phyloP scores from a whole-genome alignment of 371 early-diverging fungal species.

The Mortierella sp. region DNA sequence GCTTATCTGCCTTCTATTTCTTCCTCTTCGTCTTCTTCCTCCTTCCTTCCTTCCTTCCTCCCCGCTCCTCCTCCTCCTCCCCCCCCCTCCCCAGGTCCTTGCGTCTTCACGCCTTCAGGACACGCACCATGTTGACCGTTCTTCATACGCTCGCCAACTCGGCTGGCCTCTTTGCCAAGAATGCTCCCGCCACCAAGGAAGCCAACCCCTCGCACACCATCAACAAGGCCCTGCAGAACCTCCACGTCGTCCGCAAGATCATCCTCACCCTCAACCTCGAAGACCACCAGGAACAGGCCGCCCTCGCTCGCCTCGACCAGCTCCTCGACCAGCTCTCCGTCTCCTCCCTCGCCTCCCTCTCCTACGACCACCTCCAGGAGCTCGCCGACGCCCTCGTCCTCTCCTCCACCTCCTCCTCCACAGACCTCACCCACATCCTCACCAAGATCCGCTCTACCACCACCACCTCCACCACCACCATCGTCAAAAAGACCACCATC shows the following conservation, averaged over 20 bases:
- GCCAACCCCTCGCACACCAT: conserved; percentile 33
- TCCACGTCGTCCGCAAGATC: conserved; percentile 44
- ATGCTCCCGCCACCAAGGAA: background rate
- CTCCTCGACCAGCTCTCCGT: conserved; percentile 46
- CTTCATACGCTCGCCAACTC: conserved; percentile 51
- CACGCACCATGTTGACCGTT: conserved; percentile 39
- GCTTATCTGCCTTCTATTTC: background rate
- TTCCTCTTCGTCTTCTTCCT: conserved; percentile 1
- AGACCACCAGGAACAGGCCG: conserved; percentile 38
- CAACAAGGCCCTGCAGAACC: conserved; percentile 45
- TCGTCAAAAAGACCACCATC: conserved; percentile 14
- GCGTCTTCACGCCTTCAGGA: conserved; percentile 1
- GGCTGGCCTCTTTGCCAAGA: conserved; percentile 41
- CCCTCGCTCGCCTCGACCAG: conserved; percentile 36
- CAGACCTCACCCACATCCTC: conserved; percentile 28
- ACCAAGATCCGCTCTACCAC: conserved; percentile 27
- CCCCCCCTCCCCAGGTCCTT: background rate
- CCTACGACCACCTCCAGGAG: conserved; percentile 30
- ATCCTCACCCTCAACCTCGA: conserved; percentile 42
- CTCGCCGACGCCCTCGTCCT: conserved; percentile 32
- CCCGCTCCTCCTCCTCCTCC: conserved; percentile 8
- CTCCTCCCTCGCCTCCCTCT: conserved; percentile 31
- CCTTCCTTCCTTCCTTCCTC: background rate
- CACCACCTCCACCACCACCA: conserved; percentile 16
- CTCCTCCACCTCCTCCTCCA: conserved; percentile 13